Conservation (phyloP, 192 early-diverging fungal genomes). For the Coemansia sp. region DNA sequence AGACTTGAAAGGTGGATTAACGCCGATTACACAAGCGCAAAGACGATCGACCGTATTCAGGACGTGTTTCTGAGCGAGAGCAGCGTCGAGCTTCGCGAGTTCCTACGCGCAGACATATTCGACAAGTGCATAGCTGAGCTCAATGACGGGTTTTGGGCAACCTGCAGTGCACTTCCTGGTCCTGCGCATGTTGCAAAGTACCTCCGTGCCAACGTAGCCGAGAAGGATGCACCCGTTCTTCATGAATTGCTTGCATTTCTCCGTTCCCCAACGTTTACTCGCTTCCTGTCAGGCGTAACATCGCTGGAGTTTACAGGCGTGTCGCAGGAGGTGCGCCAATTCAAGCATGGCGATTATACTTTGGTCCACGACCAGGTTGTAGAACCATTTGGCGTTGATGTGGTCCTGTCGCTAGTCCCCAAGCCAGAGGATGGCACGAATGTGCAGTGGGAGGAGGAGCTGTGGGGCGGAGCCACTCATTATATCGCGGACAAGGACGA, state of each 20-base stretch:
- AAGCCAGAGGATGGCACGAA: conserved; percentile 13
- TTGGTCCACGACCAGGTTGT: conserved; percentile 60
- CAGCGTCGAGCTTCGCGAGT: conserved; percentile 42
- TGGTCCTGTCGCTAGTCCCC: conserved; percentile 28
- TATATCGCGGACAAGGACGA: conserved; percentile 61
- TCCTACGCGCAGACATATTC: conserved; percentile 21
- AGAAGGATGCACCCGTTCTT: not conserved
- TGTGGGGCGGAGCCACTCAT: conserved; percentile 59
- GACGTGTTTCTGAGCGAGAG: conserved; percentile 53
- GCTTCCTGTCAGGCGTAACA: conserved; percentile 20
- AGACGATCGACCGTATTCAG: conserved; percentile 36
- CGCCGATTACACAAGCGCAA: conserved; percentile 46
- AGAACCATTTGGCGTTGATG: conserved; percentile 59
- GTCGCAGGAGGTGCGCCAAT: conserved; percentile 48
- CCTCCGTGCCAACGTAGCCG: conserved; percentile 4
- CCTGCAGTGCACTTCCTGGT: conserved; percentile 31
- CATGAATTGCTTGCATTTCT: conserved; percentile 15
- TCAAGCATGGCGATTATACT: conserved; percentile 61
- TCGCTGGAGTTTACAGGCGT: conserved; percentile 15
- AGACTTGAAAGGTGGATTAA: conserved; percentile 48
- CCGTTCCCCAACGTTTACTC: conserved; percentile 26
- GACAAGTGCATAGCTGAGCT: conserved; percentile 7
- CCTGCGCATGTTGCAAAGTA: conserved; percentile 58
- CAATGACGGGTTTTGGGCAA: conserved; percentile 17
- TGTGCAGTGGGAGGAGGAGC: conserved; percentile 50